Evolutionary conservation across 768 basidiomycete genomes (phyloP), one percentile per base, ranked within the genome.

Genomic region (Trametopsis cervina): DNA sequence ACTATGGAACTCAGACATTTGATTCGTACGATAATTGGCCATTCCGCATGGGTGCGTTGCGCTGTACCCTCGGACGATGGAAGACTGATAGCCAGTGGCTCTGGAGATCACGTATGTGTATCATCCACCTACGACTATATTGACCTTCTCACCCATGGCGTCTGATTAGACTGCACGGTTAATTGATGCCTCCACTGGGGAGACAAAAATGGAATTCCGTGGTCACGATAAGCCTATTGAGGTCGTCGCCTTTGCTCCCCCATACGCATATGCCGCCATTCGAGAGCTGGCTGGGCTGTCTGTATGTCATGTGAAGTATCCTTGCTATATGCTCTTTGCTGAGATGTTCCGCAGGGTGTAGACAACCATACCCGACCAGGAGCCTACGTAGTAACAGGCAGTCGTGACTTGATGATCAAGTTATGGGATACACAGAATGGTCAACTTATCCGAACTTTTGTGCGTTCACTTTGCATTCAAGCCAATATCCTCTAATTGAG

Each of bases 161-260:
- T 33, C 29, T 33, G 33, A 29, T 41, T 29, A 92, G 89, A 89
- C 89, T 35, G 78, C 85, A 27, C 75, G 85, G 18, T 67, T 91
- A 56, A 86, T 81, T 79, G 85, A 91, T 55, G 74, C 79, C 0
- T 62, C 77, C 46, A 78, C 77, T 13, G 89, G 86, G 26, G 82
- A 89, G 60, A 78, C 79, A 36, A 92, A 90, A 67, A 71, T 78
- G 59, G 90, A 92, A 55, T 70, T 94, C 60, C 73, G 90, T 53
- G 91, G 91, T 0, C 92, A 95, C 60, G 89, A 91, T 42, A 81
- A 93, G 63, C 83, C 85, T 43, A 79, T 95, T 17, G 89, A 93
- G 62, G 78, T 80, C 20, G 85, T 85, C 20, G 77, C 78, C 7
- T 93, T 93, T 60, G 88, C 87, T 20, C 92, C 90, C 1, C 65